Evolutionary conservation across 2,329 filamentous ascomycete genomes (phyloP).

Genomic region (Cladorrhinum sp.): DNA sequence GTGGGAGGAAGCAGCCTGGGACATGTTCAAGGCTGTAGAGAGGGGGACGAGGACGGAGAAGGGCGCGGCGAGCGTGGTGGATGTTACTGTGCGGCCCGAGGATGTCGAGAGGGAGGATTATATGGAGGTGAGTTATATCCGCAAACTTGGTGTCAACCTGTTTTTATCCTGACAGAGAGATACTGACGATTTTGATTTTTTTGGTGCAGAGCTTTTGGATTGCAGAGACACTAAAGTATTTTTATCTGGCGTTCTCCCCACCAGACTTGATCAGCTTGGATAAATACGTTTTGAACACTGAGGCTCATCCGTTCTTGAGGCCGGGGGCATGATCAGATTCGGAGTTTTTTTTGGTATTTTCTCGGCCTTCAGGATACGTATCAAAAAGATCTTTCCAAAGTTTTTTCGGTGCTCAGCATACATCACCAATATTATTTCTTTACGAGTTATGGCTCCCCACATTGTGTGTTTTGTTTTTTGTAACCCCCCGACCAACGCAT

Average conservation of each 20-base stretch:
- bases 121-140: constrained; percentile 35
- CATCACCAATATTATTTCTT: no score
- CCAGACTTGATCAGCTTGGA: constrained; percentile 61
- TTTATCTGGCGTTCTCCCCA: constrained; percentile 67
- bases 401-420: no score
- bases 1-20: constrained; percentile 51
- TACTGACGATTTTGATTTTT: not conserved
- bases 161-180: constrained; percentile 33
- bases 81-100: constrained; percentile 41
- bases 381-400: no score
- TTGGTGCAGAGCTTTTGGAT: constrained; percentile 58
- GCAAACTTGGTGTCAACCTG: no score
- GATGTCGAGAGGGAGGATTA: constrained; percentile 37
- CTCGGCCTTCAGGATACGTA: not conserved
- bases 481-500: no score
- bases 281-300: constrained; percentile 62
- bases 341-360: not conserved
- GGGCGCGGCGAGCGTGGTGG: constrained; percentile 46
- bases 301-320: constrained; percentile 45
- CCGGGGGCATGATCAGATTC: constrained; percentile 3
- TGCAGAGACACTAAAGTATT: constrained; percentile 73
- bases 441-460: no score
- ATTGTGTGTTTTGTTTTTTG: no score
- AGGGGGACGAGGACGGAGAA: constrained; percentile 42
- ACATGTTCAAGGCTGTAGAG: constrained; percentile 48